Base-by-base conservation (phyloP, 352 stramenopile species). In the Pythium pyrilobum region DNA sequence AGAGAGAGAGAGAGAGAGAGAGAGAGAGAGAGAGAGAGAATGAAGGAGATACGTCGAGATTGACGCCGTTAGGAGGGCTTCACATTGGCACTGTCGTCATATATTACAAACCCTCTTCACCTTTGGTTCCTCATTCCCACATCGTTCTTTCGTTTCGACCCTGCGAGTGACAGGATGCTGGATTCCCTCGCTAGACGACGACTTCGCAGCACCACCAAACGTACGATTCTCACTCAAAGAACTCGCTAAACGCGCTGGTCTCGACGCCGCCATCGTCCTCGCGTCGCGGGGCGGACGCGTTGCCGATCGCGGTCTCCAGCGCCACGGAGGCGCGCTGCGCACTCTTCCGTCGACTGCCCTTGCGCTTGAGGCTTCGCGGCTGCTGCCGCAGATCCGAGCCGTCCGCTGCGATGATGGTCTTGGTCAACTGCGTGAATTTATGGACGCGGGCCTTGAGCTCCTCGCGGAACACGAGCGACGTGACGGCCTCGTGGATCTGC, bases 391-490 rank as follows among this genome's bases (percentile, higher is more conserved):
- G 25, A 24, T 52, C 32, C 13, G 52, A 12, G 21, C 24, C n/a
- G 16, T 32, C 18, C 1, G 25, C 5, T 13, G 25, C 12, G n/a
- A 49, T n/a, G 15, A 52, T 49, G 8, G 21, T 28, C n/a, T 53
- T 43, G 5, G 69, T 82, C 13, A 83, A 51, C 0, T 59, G 39
- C 0, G 60, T 73, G 56, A 85, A 85, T 49, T 82, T 83, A 2
- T 71, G 11, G 20, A 87, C 77, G 2, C 69, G 67, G 21, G 62
- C 61, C 9, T 62, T 58, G n/a, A 87, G 72, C 47, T 84, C 74
- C n/a, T 87, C 67, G 16, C 70, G 74, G 42, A 84, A 85, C 42
- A 87, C 71, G 23, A 74, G 55, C 47, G 74, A 81, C 11, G 58
- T 69, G 21, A 85, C 70, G 13, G 69, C 64, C 40, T 80, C 66